Percentiles rank a stretch among this genome's conserved stretches.
phyloP scores from a whole-genome alignment of 208 protist genomes.

The Leishmania guyanensis region DNA sequence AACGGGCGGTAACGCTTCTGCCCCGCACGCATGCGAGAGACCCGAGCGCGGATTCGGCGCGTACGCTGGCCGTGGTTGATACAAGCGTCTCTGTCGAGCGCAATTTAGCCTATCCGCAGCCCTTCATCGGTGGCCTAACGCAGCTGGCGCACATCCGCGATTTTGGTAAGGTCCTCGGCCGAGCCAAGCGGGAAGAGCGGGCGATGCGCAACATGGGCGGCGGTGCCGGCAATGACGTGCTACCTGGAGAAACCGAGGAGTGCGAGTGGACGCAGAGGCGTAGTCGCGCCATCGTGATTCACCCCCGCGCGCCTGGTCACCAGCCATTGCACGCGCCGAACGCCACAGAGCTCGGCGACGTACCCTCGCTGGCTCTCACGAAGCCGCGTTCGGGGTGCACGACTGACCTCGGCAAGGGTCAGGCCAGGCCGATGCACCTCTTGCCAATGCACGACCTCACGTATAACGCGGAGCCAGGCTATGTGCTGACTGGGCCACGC shows the following conservation, averaged over 20 bases:
- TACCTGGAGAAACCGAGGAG: conserved; percentile 6
- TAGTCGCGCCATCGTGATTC: conserved; percentile 44
- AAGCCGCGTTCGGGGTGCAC: conserved; percentile 43
- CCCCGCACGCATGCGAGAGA: conserved; percentile 14
- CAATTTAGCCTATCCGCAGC: conserved; percentile 53
- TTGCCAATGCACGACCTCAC: conserved; percentile 55
- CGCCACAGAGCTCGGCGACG: conserved; percentile 60
- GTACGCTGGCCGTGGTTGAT: conserved; percentile 15
- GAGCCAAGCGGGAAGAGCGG: conserved; percentile 42
- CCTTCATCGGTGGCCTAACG: conserved; percentile 42
- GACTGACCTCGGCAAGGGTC: conserved; percentile 49
- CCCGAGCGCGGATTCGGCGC: neutral
- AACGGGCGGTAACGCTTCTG: conserved; percentile 38
- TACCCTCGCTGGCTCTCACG: conserved; percentile 61
- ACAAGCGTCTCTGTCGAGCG: conserved; percentile 65
- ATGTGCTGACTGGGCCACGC: conserved; percentile 49
- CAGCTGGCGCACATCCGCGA: conserved; percentile 39
- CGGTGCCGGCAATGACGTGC: conserved; percentile 11
- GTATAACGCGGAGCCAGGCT: conserved; percentile 53
- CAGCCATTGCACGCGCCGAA: conserved; percentile 47
- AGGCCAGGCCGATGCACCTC: conserved; percentile 31
- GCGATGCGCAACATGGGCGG: neutral
- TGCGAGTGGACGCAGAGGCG: conserved; percentile 39
- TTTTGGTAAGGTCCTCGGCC: conserved; percentile 53
- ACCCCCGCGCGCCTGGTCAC: conserved; percentile 68